Evolutionary conservation across 768 basidiomycete genomes (phyloP).

Genomic region (Gloeopeniophorella convolvens): DNA sequence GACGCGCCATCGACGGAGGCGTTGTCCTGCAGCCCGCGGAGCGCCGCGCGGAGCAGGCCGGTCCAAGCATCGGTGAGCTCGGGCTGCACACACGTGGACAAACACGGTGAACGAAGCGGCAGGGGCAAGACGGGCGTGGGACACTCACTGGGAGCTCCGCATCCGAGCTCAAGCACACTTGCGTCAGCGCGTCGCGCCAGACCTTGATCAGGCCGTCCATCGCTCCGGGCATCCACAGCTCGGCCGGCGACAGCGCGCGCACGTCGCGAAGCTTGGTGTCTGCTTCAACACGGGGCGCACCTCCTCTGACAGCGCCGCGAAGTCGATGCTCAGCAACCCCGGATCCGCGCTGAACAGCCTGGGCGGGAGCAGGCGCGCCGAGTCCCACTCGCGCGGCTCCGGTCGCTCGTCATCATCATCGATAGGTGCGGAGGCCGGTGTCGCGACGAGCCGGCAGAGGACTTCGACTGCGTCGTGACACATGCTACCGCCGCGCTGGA

Average conservation of each 20-base stretch:
- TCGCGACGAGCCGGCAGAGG: constrained; percentile 35
- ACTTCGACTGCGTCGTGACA: constrained; percentile 52
- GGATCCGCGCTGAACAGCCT: constrained; percentile 51
- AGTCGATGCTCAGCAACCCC: constrained; percentile 50
- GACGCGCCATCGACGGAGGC: constrained; percentile 4
- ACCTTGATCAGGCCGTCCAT: constrained; percentile 45
- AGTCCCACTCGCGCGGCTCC: constrained; percentile 35
- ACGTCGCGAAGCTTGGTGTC: constrained; percentile 46
- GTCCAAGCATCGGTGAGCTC: constrained; percentile 53
- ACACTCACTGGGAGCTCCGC: constrained; percentile 47
- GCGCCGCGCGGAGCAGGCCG: constrained; percentile 45
- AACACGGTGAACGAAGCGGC: constrained; percentile 1
- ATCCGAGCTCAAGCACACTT: constrained; percentile 41
- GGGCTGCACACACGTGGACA: constrained; percentile 25
- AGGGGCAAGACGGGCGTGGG: background rate
- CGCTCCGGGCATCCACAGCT: constrained; percentile 47
- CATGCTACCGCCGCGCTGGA: constrained; percentile 43
- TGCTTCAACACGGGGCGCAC: constrained; percentile 51
- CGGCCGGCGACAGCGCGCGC: constrained; percentile 48
- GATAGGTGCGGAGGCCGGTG: background rate
- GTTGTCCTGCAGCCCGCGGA: constrained; percentile 38
- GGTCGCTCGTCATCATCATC: background rate
- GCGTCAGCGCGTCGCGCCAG: constrained; percentile 44
- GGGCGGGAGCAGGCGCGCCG: constrained; percentile 42
- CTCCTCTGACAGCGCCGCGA: constrained; percentile 36